A percentile compares a stretch with the other conserved stretches of the same genome.
Conservation (phyloP, 495 filamentous ascomycete species). For the Aspergillus sclerotioniger region DNA sequence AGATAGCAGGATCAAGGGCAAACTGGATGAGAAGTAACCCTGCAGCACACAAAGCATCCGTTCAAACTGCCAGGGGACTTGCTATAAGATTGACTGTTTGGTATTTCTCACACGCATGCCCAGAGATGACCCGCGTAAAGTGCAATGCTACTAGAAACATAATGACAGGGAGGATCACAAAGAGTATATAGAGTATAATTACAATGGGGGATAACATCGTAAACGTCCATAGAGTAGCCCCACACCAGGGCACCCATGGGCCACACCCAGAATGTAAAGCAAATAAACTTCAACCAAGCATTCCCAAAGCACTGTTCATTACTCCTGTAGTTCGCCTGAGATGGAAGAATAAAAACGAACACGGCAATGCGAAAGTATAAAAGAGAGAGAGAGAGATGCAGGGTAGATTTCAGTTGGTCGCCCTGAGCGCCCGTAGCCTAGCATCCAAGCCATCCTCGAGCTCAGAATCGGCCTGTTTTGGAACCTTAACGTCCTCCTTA, state of each 20-base stretch:
- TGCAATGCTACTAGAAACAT: not conserved
- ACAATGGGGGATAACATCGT: slow-evolving; percentile 12
- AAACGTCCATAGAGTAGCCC: slow-evolving; percentile 4
- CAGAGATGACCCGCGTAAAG: not conserved
- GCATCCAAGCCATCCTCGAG: slow-evolving; percentile 46
- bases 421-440: slow-evolving; percentile 42
- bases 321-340: slow-evolving; percentile 1
- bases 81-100: too few relatives aligned
- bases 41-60: too few relatives aligned
- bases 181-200: not conserved
- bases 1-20: too few relatives aligned
- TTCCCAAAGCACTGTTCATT: not conserved
- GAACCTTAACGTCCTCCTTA: slow-evolving; percentile 41
- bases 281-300: not conserved
- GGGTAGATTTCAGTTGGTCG: slow-evolving; percentile 27
- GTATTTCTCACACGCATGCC: too few relatives aligned
- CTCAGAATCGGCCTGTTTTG: slow-evolving; percentile 33
- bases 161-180: not conserved
- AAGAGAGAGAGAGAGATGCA: not conserved
- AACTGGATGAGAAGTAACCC: too few relatives aligned
- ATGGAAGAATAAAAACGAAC: not conserved
- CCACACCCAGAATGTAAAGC: not conserved
- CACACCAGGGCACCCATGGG: not conserved
- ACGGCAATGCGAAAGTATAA: not conserved
- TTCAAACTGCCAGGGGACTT: too few relatives aligned